Base-by-base conservation (phyloP, 1,284 basidiomycete species). In the Leccinum ponderosum region DNA sequence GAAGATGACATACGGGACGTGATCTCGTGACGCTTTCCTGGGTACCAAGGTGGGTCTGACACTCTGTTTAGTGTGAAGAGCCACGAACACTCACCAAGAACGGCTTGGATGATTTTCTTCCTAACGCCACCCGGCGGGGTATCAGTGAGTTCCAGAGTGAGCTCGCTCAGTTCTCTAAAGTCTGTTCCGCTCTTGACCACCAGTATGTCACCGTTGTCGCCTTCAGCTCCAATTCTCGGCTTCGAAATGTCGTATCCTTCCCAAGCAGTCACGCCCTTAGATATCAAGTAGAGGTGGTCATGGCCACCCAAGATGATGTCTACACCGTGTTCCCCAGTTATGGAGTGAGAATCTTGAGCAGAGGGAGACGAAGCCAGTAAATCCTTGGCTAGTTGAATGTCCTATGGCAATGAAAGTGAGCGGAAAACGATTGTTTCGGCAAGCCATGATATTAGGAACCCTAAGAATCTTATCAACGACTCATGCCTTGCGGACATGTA, bases 301-400 rank as follows among this genome's bases (percentile, higher is more conserved):
- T 97, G 95, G 0, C 95, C 95, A 3, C 95, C 95, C 7, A 97
- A 83, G 51, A 97, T 76, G 20, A 97, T 76, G 70, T 97, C 95
- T 1, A 90, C 88, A 6, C 95, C 95, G 65, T 97, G 94, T 47
- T 78, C 73, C 53, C 78, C 75, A 50, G 76, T 74, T 48, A 88
- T 79, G 1, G 81, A 65, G 1, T 76, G 69, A 0, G 72, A 70
- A 15, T 77, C 64, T 64, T 87, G 87, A 4, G 79, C 80, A 6
- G 80, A 77, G 1, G 89, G 85, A 4, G 83, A 90, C 62, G 78
- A 81, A 31, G 83, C 90, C 61, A 79, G 78, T 2, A 91, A 67
- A 44, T 86, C 83, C 64, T 88, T 88, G 0, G 87, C 87, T 3
- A 90, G 77, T 14, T 66, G 67, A 56, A 90, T 81, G 62, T 90